phyloP scores from a whole-genome alignment of 306 rosid species.

The Prosopis cineraria region DNA sequence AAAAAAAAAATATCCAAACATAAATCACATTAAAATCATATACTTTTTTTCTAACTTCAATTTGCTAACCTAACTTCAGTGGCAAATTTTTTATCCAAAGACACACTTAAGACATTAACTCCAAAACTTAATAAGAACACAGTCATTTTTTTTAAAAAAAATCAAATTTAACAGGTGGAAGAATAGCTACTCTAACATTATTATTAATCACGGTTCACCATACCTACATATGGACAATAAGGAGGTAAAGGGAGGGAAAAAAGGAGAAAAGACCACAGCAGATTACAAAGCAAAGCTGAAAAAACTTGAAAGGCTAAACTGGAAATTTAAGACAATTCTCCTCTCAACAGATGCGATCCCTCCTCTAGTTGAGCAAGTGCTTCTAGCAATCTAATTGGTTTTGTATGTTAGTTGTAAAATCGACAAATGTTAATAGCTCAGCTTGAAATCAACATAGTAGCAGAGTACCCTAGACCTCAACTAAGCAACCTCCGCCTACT shows the following conservation, averaged over 20 bases:
- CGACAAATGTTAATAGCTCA: conserved; percentile 36
- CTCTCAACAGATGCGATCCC: conserved; percentile 29
- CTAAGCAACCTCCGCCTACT: conserved; percentile 38
- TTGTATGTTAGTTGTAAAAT: conserved; percentile 40
- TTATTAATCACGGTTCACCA: conserved; percentile 39
- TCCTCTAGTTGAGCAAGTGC: conserved; percentile 28
- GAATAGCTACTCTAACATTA: conserved; percentile 34
- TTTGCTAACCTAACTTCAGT: no score
- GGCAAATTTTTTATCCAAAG: no score
- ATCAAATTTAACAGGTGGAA: background rate
- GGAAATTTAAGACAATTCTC: conserved; percentile 23
- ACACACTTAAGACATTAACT: no score
- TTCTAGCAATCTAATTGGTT: conserved; percentile 39
- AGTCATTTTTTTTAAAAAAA: no score
- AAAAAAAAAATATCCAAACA: no score
- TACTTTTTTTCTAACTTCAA: no score
- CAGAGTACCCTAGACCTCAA: no score
- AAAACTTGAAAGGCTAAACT: conserved; percentile 26
- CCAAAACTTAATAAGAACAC: no score
- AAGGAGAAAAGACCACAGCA: conserved; percentile 34
- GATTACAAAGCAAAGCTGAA: conserved; percentile 28
- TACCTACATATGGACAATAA: conserved; percentile 52
- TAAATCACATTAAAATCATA: no score
- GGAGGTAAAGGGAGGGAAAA: conserved; percentile 29
- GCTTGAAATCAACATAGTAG: conserved; percentile 18